Evolutionary conservation across 192 early-diverging fungal species (phyloP), one percentile per base, ranked within the genome.

Genomic region (Geosiphon pyriformis): DNA sequence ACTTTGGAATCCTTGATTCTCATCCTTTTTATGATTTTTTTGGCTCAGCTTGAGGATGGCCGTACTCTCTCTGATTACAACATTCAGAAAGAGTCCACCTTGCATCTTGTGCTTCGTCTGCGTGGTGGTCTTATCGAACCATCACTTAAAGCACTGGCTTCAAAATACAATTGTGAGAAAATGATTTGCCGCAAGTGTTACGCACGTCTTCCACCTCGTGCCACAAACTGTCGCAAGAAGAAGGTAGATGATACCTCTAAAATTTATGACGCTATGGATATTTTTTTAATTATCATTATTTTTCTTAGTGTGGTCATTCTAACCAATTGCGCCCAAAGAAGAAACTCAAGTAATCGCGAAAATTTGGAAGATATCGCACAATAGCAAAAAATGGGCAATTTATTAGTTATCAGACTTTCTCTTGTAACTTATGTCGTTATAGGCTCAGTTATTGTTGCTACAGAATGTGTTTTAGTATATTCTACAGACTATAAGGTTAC

Each of bases 181-280:
- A 93, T 93, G 92, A 92, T 99, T 74, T 99, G 96, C 91, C 92
- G 96, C 82, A 99, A 99, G 86, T 94, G 96, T 87, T 99, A 99
- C 83, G 97, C 97, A 72, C 93, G 95, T 78, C 90, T 99, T 69
- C 97, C 97, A 59, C 93, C 93, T 65, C 92, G 95, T 82, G 97
- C 97, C 71, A 98, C 94, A 81, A 99, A 99, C 92, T 99, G 97
- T 88, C 88, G 97, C 74, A 99, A 99, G 94, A 96, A 92, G 89
- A 98, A 98, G 65, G 65, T 67, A 46, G 1, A 31, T 46, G 6
- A 37, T 12, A 17, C 4, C 12, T 8, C 4, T 15, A 3, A 34
- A 7, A 60, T 8, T 22, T 35, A 53, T 65, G 11, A 10, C 15
- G 2, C 27, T 53, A 20, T 53, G 23, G 6, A 26, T 54, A n/a